Evolutionary conservation across 2,329 filamentous ascomycete species (phyloP), one percentile per base, ranked within the genome.

Genomic region (Talaromyces sp.): DNA sequence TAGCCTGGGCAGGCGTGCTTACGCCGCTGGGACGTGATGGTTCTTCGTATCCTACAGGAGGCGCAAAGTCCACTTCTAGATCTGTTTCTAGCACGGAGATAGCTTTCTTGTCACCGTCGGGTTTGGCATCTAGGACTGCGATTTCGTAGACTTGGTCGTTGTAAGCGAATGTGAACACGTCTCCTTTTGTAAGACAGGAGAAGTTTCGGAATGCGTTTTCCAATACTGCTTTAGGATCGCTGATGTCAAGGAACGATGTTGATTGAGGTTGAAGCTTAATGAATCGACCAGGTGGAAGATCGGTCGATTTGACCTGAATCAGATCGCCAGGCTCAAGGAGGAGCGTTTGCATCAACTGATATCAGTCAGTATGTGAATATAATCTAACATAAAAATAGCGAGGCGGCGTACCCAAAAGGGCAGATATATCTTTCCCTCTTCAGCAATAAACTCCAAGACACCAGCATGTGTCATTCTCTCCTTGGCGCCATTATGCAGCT

Each of bases 261-360:
- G 92, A 93, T 79, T 99, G 95, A 0, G 95, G 92, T 81, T 99
- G 94, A 9, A 99, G 87, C 80, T 99, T 99, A 82, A 99, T 96
- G 78, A 97, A 90, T 68, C 89, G 89, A 39, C 95, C 95, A 0
- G 94, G 88, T 60, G 93, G 91, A 16, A 99, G 86, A 49, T 96
- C 94, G 2, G 95, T 98, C 9, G 92, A 96, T 79, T 96, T 96
- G 78, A 97, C 89, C 80, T 99, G 93, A 3, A 99, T 86, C 72
- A 99, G 88, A 74, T 99, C 95, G 61, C 95, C 95, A 1, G 94
- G 92, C 66, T 98, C 94, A 64, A 99, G 87, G 1, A 86, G 82
- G 5, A 99, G 86, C 0, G 92, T 95, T 81, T 93, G 87, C 95
- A 99, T 98, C 82, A 98, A 90, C 92, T 96, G 72, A 43, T 60